Base-by-base conservation (phyloP, 352 stramenopile species). In the Elongisporangium anandrum region DNA sequence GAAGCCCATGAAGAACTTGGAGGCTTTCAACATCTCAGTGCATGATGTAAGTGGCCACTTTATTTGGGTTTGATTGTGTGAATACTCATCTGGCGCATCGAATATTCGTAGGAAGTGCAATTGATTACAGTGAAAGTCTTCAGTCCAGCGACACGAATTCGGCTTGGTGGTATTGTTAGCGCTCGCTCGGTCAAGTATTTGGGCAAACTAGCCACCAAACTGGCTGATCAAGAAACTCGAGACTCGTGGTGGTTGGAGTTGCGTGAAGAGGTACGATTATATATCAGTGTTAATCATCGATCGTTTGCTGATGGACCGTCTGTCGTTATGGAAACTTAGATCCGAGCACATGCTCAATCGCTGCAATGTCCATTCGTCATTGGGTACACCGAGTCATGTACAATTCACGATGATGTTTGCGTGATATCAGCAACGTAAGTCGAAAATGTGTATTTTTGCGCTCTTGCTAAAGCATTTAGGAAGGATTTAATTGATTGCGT, bases 181-280 rank as follows among this genome's bases (percentile, higher is more conserved):
- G 79, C 86, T 8, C 71, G 90, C 5, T 94, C 86, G 6, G 88
- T 97, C 13, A 97, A 97, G 54, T 97, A 95, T 63, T 57, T 97
- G 13, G 87, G 90, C 6, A 92, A 94, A 58, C 75, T 99, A 24
- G 95, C 94, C 6, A 97, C 92, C 5, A 99, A 98, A 55, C 68
- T 99, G 8, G 96, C 90, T 0, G 97, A 99, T 71, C 96, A 99
- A 61, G 96, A 99, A 64, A 99, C 96, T 0, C 75, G 97, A 60
- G 97, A 99, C 66, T 97, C 92, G 16, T 99, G 97, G 97, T 99
- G 97, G 97, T 85, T 92, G 20, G 96, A 99, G 65, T 79, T 99
- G 6, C 82, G 97, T 26, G 96, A 98, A 79, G 96, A 99, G 75
- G 85, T 92, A 50, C 8, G 56, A 51, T 47, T 17, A 21, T 16